Conservation (phyloP, 179 eudicot genomes). For the Spergularia azorica region DNA sequence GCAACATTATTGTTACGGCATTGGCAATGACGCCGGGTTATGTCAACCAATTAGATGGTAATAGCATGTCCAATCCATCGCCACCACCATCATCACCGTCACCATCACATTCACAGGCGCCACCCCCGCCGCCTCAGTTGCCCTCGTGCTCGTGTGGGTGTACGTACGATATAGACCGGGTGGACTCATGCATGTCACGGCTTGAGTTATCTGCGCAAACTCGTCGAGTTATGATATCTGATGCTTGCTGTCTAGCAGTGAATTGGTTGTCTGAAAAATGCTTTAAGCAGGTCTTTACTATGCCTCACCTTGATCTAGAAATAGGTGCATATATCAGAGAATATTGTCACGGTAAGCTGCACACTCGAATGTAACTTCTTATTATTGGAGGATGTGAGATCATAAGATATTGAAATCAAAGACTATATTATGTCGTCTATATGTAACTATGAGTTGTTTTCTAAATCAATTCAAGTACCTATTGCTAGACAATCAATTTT, state of each 20-base stretch:
- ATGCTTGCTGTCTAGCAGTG: neutral
- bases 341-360: neutral
- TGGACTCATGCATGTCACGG: neutral
- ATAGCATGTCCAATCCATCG: no score
- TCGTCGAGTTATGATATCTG: neutral
- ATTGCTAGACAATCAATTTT: no score
- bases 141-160: neutral
- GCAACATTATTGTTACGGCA: neutral
- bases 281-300: neutral
- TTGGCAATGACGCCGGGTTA: neutral
- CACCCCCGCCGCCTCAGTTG: neutral
- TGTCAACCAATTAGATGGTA: no score
- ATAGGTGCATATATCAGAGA: neutral
- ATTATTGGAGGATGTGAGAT: no score
- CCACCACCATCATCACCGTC: neutral
- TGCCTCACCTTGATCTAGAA: neutral
- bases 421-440: no score
- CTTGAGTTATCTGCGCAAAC: neutral
- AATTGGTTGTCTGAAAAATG: neutral
- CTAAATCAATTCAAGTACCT: no score
- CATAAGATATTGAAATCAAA: no score
- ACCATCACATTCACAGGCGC: no score
- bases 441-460: no score
- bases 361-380: no score
- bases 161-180: neutral